Evolutionary conservation across 2,329 filamentous ascomycete species (phyloP).

Genomic region (Pseudogymnoascus sp.): DNA sequence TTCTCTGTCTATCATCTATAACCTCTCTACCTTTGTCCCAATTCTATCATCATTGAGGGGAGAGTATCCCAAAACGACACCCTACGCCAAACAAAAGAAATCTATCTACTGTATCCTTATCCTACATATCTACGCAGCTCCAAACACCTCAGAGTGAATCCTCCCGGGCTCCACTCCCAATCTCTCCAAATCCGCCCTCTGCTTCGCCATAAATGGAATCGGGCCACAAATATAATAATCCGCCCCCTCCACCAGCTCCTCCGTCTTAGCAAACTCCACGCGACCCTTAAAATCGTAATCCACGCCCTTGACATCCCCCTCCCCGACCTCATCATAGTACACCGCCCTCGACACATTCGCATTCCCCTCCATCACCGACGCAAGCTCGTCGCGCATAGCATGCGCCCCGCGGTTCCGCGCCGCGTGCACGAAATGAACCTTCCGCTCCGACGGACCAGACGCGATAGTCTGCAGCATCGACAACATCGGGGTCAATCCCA

Average conservation of each 20-base stretch:
- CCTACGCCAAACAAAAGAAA: not conserved
- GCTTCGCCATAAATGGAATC: not conserved
- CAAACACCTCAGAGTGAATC: slow-evolving; percentile 9
- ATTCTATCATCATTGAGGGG: not conserved
- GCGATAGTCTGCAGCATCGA: slow-evolving; percentile 51
- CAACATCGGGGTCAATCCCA: slow-evolving; percentile 58
- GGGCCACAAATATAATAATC: slow-evolving; percentile 8
- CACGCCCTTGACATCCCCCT: slow-evolving; percentile 5
- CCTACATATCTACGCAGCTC: slow-evolving; percentile 1
- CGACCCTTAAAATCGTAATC: slow-evolving; percentile 8
- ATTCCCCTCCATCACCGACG: slow-evolving; percentile 11
- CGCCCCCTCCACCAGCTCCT: not conserved
- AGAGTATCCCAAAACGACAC: not conserved
- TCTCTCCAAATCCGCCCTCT: not conserved
- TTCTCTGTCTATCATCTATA: not conserved
- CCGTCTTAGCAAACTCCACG: not conserved
- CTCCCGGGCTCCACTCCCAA: not conserved
- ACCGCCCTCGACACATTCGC: not conserved
- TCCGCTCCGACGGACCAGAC: slow-evolving; percentile 30
- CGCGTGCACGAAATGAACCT: slow-evolving; percentile 55
- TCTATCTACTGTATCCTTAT: not conserved
- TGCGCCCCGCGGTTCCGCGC: slow-evolving; percentile 42
- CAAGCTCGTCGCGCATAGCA: slow-evolving; percentile 48
- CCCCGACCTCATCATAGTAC: slow-evolving; percentile 4
- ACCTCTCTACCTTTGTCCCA: not conserved